A percentile compares a stretch with the other conserved stretches of the same genome.
Evolutionary conservation across 164 flowering plant species (phyloP).

Genomic region (Pachysandra terminalis): DNA sequence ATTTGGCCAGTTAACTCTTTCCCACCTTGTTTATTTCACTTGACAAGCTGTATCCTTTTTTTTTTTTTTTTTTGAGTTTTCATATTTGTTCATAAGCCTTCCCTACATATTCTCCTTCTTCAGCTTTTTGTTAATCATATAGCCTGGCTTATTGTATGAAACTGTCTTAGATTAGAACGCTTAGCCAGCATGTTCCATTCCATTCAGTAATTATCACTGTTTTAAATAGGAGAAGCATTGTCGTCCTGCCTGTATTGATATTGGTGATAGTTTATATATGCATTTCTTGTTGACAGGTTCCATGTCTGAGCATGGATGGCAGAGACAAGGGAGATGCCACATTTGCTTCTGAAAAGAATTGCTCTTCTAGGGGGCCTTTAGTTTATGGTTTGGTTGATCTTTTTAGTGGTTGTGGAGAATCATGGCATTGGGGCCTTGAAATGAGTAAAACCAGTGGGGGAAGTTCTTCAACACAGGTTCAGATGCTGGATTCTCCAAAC

Average conservation of each 20-base stretch:
- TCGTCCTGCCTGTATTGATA: neutral
- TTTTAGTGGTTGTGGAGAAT: slow-evolving; percentile 66
- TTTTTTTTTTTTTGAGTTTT: neutral
- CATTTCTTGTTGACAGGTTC: slow-evolving; percentile 34
- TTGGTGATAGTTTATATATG: neutral
- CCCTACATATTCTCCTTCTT: neutral
- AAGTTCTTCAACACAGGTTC: slow-evolving; percentile 26
- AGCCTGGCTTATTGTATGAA: neutral
- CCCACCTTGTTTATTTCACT: neutral
- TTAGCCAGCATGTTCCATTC: neutral
- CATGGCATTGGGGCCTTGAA: slow-evolving; percentile 63
- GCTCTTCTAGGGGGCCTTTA: slow-evolving; percentile 49
- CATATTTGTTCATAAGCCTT: neutral
- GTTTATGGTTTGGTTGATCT: slow-evolving; percentile 84
- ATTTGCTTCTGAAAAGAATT: slow-evolving; percentile 23
- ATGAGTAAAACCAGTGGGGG: slow-evolving; percentile 35
- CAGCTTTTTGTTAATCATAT: neutral
- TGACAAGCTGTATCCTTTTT: neutral
- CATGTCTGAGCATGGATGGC: slow-evolving; percentile 19
- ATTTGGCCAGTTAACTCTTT: neutral
- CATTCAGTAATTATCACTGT: neutral
- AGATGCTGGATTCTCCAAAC: slow-evolving; percentile 25
- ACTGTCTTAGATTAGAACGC: no score
- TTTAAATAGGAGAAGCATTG: neutral
- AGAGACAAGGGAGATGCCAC: slow-evolving; percentile 28